Evolutionary conservation across 208 protist genomes (phyloP).

Genomic region (Tetramitus jugosus): DNA sequence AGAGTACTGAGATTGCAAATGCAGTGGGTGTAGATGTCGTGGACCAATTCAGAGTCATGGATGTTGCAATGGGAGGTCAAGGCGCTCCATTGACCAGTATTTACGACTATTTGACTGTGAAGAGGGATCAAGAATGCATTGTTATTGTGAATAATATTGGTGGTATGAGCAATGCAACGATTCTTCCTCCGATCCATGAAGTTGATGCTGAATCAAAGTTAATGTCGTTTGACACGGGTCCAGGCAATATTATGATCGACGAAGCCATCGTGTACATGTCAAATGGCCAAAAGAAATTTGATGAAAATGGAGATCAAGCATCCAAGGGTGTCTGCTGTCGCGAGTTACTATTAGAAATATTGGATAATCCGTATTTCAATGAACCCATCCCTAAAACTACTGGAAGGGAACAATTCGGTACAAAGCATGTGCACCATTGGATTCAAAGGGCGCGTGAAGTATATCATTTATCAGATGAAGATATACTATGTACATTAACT

Average conservation of each 20-base stretch:
- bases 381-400: too few relatives aligned
- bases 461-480: too few relatives aligned
- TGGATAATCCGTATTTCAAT: too few relatives aligned
- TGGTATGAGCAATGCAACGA: constrained; percentile 1
- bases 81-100: constrained; percentile 13
- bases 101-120: neutral
- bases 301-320: too few relatives aligned
- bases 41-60: neutral
- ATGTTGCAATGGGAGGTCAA: constrained; percentile 23
- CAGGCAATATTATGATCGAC: neutral
- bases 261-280: neutral
- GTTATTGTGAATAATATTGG: neutral
- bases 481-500: too few relatives aligned
- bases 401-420: too few relatives aligned
- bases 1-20: neutral
- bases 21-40: neutral
- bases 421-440: too few relatives aligned
- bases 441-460: too few relatives aligned
- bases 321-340: too few relatives aligned
- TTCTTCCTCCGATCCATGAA: neutral
- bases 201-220: neutral
- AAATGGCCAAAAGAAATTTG: neutral
- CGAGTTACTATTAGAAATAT: too few relatives aligned
- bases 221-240: neutral
- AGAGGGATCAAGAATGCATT: neutral